Conservation (phyloP, 805 yeast genomes). For the Ogataea thermomethanolica region DNA sequence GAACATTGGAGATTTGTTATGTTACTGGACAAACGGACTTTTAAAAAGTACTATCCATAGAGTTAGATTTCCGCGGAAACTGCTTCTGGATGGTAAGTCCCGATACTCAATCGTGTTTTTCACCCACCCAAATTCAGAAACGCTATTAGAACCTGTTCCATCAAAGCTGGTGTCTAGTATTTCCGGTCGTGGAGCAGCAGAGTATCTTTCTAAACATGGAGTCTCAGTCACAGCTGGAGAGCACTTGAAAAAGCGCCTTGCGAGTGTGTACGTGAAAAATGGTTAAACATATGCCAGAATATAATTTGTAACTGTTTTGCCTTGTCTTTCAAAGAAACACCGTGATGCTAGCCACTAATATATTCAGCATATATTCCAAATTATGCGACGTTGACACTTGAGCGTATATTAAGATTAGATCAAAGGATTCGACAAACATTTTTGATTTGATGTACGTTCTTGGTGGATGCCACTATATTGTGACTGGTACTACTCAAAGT, state of each 20-base stretch:
- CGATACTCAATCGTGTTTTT: conserved; percentile 78
- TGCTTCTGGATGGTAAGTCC: conserved; percentile 52
- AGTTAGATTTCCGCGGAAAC: conserved; percentile 57
- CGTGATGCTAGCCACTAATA: no score
- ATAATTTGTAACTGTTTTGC: no score
- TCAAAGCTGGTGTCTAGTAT: conserved; percentile 35
- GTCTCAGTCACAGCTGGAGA: conserved; percentile 61
- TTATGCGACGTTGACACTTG: no score
- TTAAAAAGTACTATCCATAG: conserved; percentile 73
- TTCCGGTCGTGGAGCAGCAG: conserved; percentile 36
- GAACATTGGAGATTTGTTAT: conserved; percentile 73
- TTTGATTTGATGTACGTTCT: no score
- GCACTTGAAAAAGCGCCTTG: conserved; percentile 61
- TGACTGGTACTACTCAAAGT: no score
- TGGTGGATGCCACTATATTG: no score
- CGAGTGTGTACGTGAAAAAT: conserved; percentile 24
- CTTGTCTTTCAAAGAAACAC: no score
- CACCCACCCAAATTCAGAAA: conserved; percentile 69
- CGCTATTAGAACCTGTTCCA: conserved; percentile 71
- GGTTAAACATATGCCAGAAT: no score
- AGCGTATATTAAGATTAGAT: no score
- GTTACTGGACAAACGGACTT: conserved; percentile 79
- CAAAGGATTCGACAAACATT: no score
- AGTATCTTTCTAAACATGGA: conserved; percentile 35
- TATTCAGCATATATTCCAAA: no score